phyloP scores from a whole-genome alignment of 352 stramenopile species.

The Globisporangium cystogenes region DNA sequence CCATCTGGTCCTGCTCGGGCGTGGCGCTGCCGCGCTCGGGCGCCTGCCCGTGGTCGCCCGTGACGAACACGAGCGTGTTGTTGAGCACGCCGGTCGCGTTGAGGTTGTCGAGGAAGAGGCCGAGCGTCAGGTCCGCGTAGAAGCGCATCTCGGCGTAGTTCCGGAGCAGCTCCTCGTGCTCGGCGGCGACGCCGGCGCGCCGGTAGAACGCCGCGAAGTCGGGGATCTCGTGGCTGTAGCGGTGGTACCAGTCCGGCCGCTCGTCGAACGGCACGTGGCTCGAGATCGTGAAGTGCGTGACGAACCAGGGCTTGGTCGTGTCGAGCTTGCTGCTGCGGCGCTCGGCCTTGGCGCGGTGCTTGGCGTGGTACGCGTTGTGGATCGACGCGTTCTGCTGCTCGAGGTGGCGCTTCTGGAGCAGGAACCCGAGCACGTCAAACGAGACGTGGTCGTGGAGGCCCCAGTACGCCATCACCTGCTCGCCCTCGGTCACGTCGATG shows the following conservation, averaged over 20 bases:
- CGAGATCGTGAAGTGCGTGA: constrained; percentile 69
- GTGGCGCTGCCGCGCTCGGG: constrained; percentile 39
- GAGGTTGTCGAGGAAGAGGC: constrained; percentile 49
- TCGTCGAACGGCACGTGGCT: constrained; percentile 66
- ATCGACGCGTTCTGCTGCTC: constrained; percentile 8
- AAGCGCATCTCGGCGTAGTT: constrained; percentile 67
- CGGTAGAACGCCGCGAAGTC: constrained; percentile 42
- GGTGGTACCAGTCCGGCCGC: constrained; percentile 52
- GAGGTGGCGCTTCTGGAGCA: constrained; percentile 31
- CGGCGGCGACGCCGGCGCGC: constrained; percentile 9
- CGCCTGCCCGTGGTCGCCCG: constrained; percentile 59
- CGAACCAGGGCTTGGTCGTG: constrained; percentile 41
- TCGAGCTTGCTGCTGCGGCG: constrained; percentile 12
- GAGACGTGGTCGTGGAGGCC: constrained; percentile 65
- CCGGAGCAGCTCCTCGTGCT: constrained; percentile 37
- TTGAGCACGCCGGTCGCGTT: constrained; percentile 48
- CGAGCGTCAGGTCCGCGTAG: constrained; percentile 55
- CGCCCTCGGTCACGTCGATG: constrained; percentile 39
- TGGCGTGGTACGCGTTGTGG: constrained; percentile 8
- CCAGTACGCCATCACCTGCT: constrained; percentile 61
- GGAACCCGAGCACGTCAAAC: constrained; percentile 44
- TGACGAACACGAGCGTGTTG: constrained; percentile 59
- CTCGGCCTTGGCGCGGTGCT: constrained; percentile 7
- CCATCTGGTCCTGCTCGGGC: constrained; percentile 44
- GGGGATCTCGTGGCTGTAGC: constrained; percentile 27